Evolutionary conservation across 2,329 filamentous ascomycete species (phyloP).

Genomic region (Aspergillus puulaauensis): DNA sequence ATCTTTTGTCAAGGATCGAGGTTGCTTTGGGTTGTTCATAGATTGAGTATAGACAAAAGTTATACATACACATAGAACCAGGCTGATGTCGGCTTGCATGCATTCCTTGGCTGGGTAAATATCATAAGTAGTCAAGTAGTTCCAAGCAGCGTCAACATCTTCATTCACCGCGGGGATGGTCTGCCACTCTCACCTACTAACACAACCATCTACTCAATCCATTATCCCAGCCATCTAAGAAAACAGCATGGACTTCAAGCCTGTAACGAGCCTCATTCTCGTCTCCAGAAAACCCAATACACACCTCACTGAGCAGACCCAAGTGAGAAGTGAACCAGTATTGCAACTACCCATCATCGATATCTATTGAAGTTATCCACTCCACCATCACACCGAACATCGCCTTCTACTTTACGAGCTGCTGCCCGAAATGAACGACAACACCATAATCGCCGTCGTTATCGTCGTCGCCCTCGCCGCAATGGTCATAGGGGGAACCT

Average conservation of each 20-base stretch:
- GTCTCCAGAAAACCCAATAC: neutral
- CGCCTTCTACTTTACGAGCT: neutral
- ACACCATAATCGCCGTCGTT: slow-evolving; percentile 8
- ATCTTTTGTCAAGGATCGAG: slow-evolving; percentile 33
- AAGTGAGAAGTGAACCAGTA: neutral
- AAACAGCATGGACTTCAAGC: neutral
- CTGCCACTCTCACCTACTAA: neutral
- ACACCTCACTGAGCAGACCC: neutral
- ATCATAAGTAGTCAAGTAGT: neutral
- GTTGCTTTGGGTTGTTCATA: slow-evolving; percentile 18
- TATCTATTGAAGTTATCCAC: neutral
- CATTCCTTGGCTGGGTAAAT: neutral
- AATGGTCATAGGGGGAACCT: neutral
- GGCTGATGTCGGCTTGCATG: neutral
- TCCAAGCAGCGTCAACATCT: neutral
- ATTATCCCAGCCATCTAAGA: neutral
- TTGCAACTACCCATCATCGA: neutral
- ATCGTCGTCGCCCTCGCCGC: slow-evolving; percentile 7
- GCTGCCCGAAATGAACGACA: slow-evolving; percentile 4
- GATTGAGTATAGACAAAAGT: slow-evolving; percentile 22
- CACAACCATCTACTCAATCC: neutral
- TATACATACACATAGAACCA: slow-evolving; percentile 21
- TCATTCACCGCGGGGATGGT: neutral
- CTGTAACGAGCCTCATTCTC: neutral
- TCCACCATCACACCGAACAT: neutral